Evolutionary conservation across 495 filamentous ascomycete genomes (phyloP), one percentile per base, ranked within the genome.

Genomic region (Penicillium steckii): DNA sequence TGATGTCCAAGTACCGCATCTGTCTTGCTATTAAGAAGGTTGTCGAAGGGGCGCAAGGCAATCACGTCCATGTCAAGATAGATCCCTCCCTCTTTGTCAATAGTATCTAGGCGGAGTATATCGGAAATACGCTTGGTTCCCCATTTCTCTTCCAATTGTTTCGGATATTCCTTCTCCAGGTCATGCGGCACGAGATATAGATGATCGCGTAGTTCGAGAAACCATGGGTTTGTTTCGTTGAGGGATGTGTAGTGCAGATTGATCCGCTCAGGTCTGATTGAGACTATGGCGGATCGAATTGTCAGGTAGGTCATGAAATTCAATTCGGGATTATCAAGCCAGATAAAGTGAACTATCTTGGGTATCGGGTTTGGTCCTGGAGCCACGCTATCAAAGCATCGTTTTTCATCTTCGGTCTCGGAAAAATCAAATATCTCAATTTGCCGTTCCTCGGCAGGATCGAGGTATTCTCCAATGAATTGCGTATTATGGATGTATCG

Each of bases 291-390:
- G 44, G 69, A 70, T 32, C 70, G 69, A 33, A 78, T 44, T 19
- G 75, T 67, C 13, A 78, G 62, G 63, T 77, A 78, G 55, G 56
- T 66, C 40, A 77, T 61, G 52, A 78, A 77, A 49, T 70, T 65
- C 54, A 78, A 70, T 30, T 60, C 64, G 0, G 67, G 65, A 45
- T 67, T 60, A 4, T 58, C 48, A 7, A 72, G 66, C 58, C 64
- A 78, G 27, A 75, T 72, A 55, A 77, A 70, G 56, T 78, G 74
- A 23, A 77, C 74, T 26, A 73, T 59, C 47, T 76, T 77, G 6
- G 75, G 75, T 18, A 78, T 77, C 4, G 72, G 66, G 15, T 70
- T 67, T 5, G 15, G 30, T 4, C 45, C 4, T 8, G 27, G 10
- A n/a, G 22, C 2, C 17, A 5, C 2, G 29, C 41, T 50, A 23